Evolutionary conservation across 23 red algal species (phyloP), one percentile per base, ranked within the genome.

Genomic region (Gracilaria vermiculophylla): DNA sequence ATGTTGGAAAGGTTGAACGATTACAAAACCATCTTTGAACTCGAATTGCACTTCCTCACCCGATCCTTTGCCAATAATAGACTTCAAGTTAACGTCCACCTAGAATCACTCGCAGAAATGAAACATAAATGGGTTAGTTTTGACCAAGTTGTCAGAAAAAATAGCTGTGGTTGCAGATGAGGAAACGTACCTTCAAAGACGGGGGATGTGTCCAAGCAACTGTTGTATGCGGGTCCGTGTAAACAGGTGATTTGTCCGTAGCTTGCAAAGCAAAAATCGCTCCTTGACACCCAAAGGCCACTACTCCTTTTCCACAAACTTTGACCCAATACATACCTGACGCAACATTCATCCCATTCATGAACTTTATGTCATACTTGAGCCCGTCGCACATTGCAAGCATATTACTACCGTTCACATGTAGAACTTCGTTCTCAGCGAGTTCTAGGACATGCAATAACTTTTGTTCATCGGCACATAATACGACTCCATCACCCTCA

Each of bases 141-240:
- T 47, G 43, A 47, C 12, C 5, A 47, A 5, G 43, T 47, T 47
- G 5, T 47, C 43, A 47, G 12, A 47, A 47, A 12, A 47, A 47
- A n/a, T n/a, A n/a, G n/a, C n/a, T n/a, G n/a, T n/a, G n/a, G n/a
- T n/a, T n/a, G n/a, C n/a, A n/a, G n/a, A n/a, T n/a, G n/a, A 58
- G 35, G 35, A 16, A 8, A 64, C 58, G 29, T 73, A 73, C 67
- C 67, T 73, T 44, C 0, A 48, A n/a, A 21, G 51, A 35, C 48
- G 76, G 76, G 1, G 39, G 6, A 16, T 80, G 76, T 10, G 76
- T 80, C 76, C 76, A 80, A 41, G 76, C 76, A 12, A 80, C 76
- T 2, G 76, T 80, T 19, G 76, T 21, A 51, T 58, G 33, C 3
- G 76, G 76, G 14, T 80, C 76, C 28, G 76, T 80, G 35, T 80